These are phyloP conservation scores for Phytophthora hibernalis DNA, from an alignment of 352 stramenopile species.

Conservation along the genomic window DNA sequence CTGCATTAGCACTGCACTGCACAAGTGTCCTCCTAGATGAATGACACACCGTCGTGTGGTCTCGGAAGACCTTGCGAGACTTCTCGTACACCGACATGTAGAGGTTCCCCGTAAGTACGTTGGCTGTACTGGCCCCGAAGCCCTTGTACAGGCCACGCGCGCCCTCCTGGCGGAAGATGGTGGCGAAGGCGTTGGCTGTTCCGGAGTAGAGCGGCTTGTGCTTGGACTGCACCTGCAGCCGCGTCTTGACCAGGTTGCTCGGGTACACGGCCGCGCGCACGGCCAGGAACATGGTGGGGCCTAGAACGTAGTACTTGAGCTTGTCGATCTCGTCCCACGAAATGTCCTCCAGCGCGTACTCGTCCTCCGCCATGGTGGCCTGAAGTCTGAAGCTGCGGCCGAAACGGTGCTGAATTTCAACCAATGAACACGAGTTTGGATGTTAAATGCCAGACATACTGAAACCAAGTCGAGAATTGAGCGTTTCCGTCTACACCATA, in stretches of 20 bases:
- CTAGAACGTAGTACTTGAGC: constrained; percentile 85
- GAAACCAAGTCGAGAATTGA: neutral
- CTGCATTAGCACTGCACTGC: neutral
- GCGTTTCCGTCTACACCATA: neutral
- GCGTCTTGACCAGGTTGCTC: constrained; percentile 90
- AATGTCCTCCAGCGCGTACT: constrained; percentile 74
- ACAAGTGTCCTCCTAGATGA: neutral
- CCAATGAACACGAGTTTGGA: neutral
- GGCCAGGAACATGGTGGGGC: constrained; percentile 81
- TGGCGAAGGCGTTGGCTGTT: constrained; percentile 86
- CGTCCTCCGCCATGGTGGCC: constrained; percentile 32
- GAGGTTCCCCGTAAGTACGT: constrained; percentile 88
- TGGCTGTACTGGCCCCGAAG: constrained; percentile 87
- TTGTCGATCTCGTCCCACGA: constrained; percentile 92
- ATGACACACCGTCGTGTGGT: constrained; percentile 54
- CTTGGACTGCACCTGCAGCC: constrained; percentile 85
- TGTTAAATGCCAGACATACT: neutral
- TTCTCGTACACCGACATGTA: constrained; percentile 92
- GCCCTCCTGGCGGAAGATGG: constrained; percentile 83
- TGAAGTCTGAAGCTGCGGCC: neutral
- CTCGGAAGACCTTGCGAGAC: constrained; percentile 71
- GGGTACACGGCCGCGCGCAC: constrained; percentile 88
- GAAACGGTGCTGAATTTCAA: neutral
- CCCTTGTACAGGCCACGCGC: constrained; percentile 86
- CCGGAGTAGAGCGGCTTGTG: constrained; percentile 75